phyloP scores from a whole-genome alignment of 192 early-diverging fungal species.

The Rhizoclosmatium globosum region DNA sequence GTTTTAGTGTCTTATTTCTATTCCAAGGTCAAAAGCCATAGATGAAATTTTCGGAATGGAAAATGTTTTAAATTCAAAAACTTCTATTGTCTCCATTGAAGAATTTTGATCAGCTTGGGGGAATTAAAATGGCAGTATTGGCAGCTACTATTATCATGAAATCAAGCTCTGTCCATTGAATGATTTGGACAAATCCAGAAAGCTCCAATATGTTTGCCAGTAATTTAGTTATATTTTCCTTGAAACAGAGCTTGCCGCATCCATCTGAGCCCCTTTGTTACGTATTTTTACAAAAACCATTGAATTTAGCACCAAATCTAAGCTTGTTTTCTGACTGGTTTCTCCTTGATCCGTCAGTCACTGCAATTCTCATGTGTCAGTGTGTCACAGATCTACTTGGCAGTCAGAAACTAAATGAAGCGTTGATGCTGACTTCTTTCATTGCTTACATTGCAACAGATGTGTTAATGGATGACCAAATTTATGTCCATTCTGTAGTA shows the following conservation, averaged over 20 bases:
- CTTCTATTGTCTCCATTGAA: too few species aligned
- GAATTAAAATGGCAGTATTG: too few species aligned
- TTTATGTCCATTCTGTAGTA: neutral
- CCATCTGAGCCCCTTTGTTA: slow-evolving; percentile 13
- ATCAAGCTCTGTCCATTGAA: neutral
- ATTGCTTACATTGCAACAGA: slow-evolving; percentile 13
- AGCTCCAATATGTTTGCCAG: neutral
- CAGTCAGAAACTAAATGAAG: neutral
- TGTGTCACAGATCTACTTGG: neutral
- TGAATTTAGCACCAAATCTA: neutral
- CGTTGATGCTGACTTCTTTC: slow-evolving; percentile 13
- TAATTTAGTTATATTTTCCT: neutral
- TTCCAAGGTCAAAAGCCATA: slow-evolving; percentile 9
- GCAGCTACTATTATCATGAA: neutral
- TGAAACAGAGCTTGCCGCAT: slow-evolving; percentile 7
- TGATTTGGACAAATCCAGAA: neutral
- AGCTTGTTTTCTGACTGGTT: slow-evolving; percentile 22
- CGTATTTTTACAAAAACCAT: slow-evolving; percentile 9
- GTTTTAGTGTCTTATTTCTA: neutral
- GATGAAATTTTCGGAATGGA: slow-evolving; percentile 16
- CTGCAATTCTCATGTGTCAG: neutral
- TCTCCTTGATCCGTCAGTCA: slow-evolving; percentile 2
- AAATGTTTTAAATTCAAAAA: neutral
- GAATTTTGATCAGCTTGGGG: too few species aligned
- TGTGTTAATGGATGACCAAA: slow-evolving; percentile 17